Percentiles rank a stretch among this genome's conserved stretches.
Conservation (phyloP, 192 early-diverging fungal genomes). For the Backusella tarrabulga region DNA sequence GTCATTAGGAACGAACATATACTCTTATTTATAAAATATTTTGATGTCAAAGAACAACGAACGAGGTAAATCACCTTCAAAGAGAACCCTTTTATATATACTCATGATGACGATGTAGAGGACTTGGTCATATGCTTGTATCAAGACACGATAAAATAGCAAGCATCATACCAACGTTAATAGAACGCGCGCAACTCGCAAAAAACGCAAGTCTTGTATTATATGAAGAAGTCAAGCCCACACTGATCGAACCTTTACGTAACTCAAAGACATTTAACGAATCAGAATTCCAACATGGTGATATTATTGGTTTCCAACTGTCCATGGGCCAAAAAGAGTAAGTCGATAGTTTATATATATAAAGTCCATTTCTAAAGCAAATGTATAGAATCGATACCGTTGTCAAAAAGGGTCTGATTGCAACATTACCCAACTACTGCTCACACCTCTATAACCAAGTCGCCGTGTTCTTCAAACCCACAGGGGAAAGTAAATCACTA, state of each 20-base stretch:
- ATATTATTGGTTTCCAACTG: constrained; percentile 15
- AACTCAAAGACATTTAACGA: not conserved
- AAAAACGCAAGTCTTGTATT: not conserved
- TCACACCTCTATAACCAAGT: not conserved
- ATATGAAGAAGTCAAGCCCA: constrained; percentile 15
- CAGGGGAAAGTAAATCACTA: constrained; percentile 22
- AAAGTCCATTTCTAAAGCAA: not conserved
- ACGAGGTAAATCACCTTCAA: constrained; percentile 47
- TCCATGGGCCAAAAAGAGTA: constrained; percentile 3
- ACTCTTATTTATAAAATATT: constrained; percentile 88
- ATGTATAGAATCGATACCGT: constrained; percentile 11
- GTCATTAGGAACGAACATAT: constrained; percentile 26
- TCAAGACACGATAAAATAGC: not conserved
- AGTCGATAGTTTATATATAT: not conserved
- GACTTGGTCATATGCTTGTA: constrained; percentile 9
- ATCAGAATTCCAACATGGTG: constrained; percentile 18
- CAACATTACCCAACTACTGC: not conserved
- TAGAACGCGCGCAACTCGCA: not conserved
- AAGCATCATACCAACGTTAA: not conserved
- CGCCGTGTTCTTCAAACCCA: not conserved
- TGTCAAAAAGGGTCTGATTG: not conserved
- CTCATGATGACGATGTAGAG: not conserved
- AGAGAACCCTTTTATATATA: not conserved
- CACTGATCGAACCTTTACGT: not conserved
- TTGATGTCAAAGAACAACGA: constrained; percentile 56